These are phyloP conservation scores for Zarea fungicola DNA, from an alignment of 2,329 filamentous ascomycete genomes.

Conservation along the genomic window DNA sequence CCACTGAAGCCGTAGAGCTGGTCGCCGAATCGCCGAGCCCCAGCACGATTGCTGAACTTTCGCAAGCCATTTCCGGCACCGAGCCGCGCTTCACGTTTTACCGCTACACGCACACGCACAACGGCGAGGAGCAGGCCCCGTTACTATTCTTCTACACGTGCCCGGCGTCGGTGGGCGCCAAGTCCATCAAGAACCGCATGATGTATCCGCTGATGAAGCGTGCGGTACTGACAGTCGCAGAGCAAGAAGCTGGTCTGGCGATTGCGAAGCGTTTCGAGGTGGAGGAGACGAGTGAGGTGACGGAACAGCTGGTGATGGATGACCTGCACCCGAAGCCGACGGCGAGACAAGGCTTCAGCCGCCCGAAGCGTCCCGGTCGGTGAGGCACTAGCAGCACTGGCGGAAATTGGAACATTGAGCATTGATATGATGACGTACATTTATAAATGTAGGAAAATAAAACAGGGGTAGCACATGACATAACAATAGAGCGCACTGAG, in stretches of 20 bases:
- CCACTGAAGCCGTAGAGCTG: slow-evolving; percentile 64
- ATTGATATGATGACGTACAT: neutral
- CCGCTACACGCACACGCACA: slow-evolving; percentile 55
- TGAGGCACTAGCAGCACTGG: no score
- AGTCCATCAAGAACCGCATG: slow-evolving; percentile 78
- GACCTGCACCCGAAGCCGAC: slow-evolving; percentile 66
- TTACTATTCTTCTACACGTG: slow-evolving; percentile 82
- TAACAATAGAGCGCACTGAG: no score
- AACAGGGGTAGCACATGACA: no score
- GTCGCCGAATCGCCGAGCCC: slow-evolving; percentile 47
- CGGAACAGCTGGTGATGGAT: slow-evolving; percentile 56
- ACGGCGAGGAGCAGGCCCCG: slow-evolving; percentile 47
- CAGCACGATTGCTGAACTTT: slow-evolving; percentile 53
- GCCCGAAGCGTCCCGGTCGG: slow-evolving; percentile 74
- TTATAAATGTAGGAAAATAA: neutral
- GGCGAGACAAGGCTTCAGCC: slow-evolving; percentile 63
- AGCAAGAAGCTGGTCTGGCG: slow-evolving; percentile 57
- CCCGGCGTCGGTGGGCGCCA: slow-evolving; percentile 58
- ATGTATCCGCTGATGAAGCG: slow-evolving; percentile 70
- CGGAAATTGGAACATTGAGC: no score
- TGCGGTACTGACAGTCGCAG: slow-evolving; percentile 61
- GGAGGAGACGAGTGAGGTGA: slow-evolving; percentile 65
- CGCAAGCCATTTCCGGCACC: slow-evolving; percentile 53
- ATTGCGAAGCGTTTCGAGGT: slow-evolving; percentile 68
- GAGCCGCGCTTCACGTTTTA: slow-evolving; percentile 79